Evolutionary conservation across 345 rosid species (phyloP).

Genomic region (Arabidopsis arenosa): DNA sequence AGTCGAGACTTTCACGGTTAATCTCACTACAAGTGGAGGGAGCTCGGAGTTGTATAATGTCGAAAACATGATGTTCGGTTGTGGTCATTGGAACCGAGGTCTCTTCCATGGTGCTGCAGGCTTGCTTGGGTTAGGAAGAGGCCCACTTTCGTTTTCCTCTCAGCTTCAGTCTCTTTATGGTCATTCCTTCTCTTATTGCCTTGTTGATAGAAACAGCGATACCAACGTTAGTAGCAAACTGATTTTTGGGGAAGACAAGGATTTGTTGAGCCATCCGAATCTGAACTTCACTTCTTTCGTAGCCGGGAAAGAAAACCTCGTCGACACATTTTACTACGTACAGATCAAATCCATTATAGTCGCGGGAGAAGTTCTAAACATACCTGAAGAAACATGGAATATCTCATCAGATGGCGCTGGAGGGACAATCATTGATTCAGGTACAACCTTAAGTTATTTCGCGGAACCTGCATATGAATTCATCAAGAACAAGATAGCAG

Average conservation of each 20-base stretch:
- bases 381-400: constrained; percentile 77
- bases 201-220: constrained; percentile 75
- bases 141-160: constrained; percentile 81
- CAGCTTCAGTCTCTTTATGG: constrained; percentile 86
- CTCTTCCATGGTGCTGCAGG: constrained; percentile 86
- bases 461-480: constrained; percentile 68
- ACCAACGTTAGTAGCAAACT: constrained; percentile 74
- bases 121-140: constrained; percentile 85
- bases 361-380: constrained; percentile 63
- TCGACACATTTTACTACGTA: constrained; percentile 76
- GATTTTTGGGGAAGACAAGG: constrained; percentile 79
- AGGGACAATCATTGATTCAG: constrained; percentile 89
- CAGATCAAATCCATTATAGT: constrained; percentile 71
- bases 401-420: constrained; percentile 68
- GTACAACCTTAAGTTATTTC: constrained; percentile 72
- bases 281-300: constrained; percentile 81
- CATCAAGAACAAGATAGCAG: constrained; percentile 65
- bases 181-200: constrained; percentile 85
- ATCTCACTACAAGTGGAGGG: constrained; percentile 57
- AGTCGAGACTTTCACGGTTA: constrained; percentile 75
- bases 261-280: constrained; percentile 58
- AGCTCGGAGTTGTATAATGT: constrained; percentile 56
- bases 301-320: constrained; percentile 58
- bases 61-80: constrained; percentile 85
- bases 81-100: constrained; percentile 96